phyloP scores from a whole-genome alignment of 148 eudicot species.

The Cornus controversa region DNA sequence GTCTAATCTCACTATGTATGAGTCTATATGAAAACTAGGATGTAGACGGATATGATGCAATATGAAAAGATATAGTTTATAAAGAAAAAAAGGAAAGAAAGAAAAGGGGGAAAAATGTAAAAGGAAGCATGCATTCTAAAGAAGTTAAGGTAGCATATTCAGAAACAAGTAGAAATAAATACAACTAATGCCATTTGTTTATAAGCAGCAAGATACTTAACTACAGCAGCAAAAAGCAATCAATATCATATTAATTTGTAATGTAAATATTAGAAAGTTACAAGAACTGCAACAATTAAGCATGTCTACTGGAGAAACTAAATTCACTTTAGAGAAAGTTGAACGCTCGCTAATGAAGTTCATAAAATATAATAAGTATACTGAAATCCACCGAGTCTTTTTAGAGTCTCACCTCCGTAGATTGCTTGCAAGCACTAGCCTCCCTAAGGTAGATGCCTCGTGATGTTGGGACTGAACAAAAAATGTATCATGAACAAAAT shows the following conservation, averaged over 20 bases:
- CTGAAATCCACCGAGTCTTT: background rate
- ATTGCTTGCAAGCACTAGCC: conserved; percentile 58
- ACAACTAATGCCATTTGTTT: background rate
- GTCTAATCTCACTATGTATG: background rate
- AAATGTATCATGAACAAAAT: conserved; percentile 9
- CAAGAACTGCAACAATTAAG: background rate
- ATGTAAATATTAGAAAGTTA: background rate
- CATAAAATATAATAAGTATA: conserved; percentile 9
- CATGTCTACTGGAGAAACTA: background rate
- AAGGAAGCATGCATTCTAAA: background rate
- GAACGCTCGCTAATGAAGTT: background rate
- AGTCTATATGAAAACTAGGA: background rate
- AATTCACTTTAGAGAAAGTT: conserved; percentile 5
- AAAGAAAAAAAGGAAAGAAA: background rate
- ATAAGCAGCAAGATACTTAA: background rate
- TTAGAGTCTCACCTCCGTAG: conserved; percentile 69
- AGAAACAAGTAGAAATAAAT: background rate
- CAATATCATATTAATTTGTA: background rate
- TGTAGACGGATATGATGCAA: background rate
- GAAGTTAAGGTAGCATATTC: background rate
- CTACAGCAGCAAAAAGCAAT: background rate
- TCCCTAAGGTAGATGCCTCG: conserved; percentile 97
- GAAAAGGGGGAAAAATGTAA: background rate
- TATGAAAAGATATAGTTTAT: background rate
- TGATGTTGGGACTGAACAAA: conserved; percentile 67